Conservation (phyloP, 2,329 filamentous ascomycete species). For the Zymoseptoria crescenta region DNA sequence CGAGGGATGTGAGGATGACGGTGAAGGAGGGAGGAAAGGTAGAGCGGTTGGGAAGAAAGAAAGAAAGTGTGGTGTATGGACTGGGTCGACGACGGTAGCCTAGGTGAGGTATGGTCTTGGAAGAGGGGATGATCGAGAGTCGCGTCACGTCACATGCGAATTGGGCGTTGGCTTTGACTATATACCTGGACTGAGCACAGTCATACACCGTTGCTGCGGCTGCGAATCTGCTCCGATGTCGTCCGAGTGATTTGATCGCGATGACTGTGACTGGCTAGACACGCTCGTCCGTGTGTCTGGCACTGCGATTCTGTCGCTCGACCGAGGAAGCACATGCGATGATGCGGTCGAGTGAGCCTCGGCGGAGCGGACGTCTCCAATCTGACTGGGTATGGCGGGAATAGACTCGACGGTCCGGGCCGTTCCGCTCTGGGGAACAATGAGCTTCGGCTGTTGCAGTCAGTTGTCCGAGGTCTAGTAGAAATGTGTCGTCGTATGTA, state of each 20-base stretch:
- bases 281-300: slow-evolving; percentile 1
- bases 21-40: slow-evolving; percentile 1
- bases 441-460: no score
- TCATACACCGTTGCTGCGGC: not conserved
- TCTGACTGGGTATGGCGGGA: no score
- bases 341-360: slow-evolving; percentile 11
- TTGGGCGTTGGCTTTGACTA: no score
- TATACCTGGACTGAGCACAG: no score
- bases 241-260: slow-evolving; percentile 14
- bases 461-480: no score
- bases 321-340: slow-evolving; percentile 13
- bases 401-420: no score
- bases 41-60: slow-evolving; percentile 1
- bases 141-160: slow-evolving; percentile 13
- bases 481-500: no score
- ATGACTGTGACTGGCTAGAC: not conserved
- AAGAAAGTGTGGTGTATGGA: slow-evolving; percentile 7
- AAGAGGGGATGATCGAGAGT: slow-evolving; percentile 6
- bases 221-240: slow-evolving; percentile 8
- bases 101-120: no score
- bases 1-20: not conserved
- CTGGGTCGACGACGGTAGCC: no score
- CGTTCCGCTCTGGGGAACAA: no score
- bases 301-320: not conserved
- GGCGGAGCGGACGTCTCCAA: slow-evolving; percentile 14